These are phyloP conservation scores for Stellera chamaejasme DNA, from an alignment of 345 rosid genomes.

Conservation along the genomic window DNA sequence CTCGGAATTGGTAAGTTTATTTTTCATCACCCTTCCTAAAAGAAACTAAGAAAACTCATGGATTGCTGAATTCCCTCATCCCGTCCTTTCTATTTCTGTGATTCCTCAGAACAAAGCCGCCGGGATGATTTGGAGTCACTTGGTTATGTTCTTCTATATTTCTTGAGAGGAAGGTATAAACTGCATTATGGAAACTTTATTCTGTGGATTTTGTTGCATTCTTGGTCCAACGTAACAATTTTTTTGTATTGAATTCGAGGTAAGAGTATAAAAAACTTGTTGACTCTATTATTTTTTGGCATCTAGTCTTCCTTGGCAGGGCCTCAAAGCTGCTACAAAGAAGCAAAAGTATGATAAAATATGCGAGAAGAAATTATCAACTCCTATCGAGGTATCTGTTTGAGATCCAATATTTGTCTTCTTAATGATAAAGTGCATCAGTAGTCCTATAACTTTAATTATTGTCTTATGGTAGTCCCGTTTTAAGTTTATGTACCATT, in stretches of 20 bases:
- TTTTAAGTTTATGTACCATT: too few relatives aligned
- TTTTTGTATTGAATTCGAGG: background rate
- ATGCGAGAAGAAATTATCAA: constrained; percentile 81
- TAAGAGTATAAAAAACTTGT: too few relatives aligned
- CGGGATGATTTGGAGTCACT: constrained; percentile 77
- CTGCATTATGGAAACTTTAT: background rate
- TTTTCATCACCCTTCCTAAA: background rate
- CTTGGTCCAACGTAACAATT: background rate
- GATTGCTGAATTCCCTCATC: background rate
- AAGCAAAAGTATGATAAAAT: constrained; percentile 87
- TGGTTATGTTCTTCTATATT: constrained; percentile 71
- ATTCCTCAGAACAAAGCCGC: constrained; percentile 59
- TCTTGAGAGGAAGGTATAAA: constrained; percentile 81
- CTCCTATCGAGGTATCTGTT: constrained; percentile 75
- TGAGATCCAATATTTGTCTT: background rate
- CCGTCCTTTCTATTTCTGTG: background rate
- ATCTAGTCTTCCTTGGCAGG: constrained; percentile 92
- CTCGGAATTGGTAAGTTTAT: constrained; percentile 80
- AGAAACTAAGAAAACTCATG: background rate
- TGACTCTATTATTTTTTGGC: constrained; percentile 7
- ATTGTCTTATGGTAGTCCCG: too few relatives aligned
- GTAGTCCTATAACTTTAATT: too few relatives aligned
- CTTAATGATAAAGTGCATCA: too few relatives aligned
- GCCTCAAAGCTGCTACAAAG: constrained; percentile 81
- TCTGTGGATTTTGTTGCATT: background rate